These are phyloP conservation scores for Pseudevernia furfuracea DNA, from an alignment of 495 filamentous ascomycete species.

Conservation along the genomic window DNA sequence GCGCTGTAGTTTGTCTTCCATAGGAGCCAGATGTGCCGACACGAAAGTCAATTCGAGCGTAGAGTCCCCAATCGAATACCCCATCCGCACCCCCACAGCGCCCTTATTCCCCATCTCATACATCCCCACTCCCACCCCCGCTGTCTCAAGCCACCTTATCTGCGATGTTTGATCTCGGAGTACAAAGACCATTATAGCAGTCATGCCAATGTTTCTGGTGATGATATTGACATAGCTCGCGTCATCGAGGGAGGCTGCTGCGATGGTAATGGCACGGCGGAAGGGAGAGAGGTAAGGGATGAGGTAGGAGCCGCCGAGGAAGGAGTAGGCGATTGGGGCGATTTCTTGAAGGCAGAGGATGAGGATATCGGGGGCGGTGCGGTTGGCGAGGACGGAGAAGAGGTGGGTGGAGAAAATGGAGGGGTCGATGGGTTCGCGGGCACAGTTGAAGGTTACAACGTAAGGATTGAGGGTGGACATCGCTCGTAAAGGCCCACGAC, in stretches of 20 bases:
- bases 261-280: slow-evolving; percentile 58
- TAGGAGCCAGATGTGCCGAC: slow-evolving; percentile 80
- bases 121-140: slow-evolving; percentile 72
- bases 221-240: slow-evolving; percentile 45
- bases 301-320: slow-evolving; percentile 80
- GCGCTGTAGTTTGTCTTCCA: slow-evolving; percentile 61
- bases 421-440: slow-evolving; percentile 53
- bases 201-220: slow-evolving; percentile 75
- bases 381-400: slow-evolving; percentile 56
- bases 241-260: slow-evolving; percentile 38
- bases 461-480: slow-evolving; percentile 54
- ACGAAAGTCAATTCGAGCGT: slow-evolving; percentile 69
- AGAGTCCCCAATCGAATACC: slow-evolving; percentile 39
- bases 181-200: slow-evolving; percentile 74
- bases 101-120: slow-evolving; percentile 93
- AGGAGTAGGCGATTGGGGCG: slow-evolving; percentile 71
- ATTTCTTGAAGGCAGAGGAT: slow-evolving; percentile 83
- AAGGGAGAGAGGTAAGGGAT: slow-evolving; percentile 65
- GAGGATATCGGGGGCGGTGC: slow-evolving; percentile 61
- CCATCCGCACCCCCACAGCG: slow-evolving; percentile 69
- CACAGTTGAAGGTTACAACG: slow-evolving; percentile 88
- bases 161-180: slow-evolving; percentile 46
- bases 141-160: slow-evolving; percentile 56
- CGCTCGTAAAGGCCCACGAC: neutral
- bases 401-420: slow-evolving; percentile 62